Evolutionary conservation across 2,329 filamentous ascomycete species (phyloP).

Genomic region (Xylariaceae sp.): DNA sequence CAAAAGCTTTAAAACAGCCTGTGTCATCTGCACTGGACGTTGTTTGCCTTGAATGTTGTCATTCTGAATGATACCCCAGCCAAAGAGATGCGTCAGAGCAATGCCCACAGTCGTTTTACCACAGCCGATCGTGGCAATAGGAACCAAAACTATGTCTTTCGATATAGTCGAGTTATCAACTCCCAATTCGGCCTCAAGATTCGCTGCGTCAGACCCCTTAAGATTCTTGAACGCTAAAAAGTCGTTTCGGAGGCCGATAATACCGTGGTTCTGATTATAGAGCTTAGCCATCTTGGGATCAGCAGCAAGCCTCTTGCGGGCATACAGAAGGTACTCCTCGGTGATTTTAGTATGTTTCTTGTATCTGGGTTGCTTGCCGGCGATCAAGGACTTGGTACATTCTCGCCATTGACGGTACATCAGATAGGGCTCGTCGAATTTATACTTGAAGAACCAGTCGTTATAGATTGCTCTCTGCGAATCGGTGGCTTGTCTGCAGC

Average conservation of each 20-base stretch:
- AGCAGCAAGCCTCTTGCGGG: conserved; percentile 64
- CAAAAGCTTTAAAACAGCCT: conserved; percentile 63
- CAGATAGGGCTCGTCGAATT: conserved; percentile 97
- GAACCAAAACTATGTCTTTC: conserved; percentile 74
- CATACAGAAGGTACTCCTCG: conserved; percentile 83
- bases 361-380: conserved; percentile 66
- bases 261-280: conserved; percentile 88
- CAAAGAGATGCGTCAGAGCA: conserved; percentile 76
- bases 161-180: conserved; percentile 49
- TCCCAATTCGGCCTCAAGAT: conserved; percentile 59
- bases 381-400: conserved; percentile 86
- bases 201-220: conserved; percentile 85
- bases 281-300: conserved; percentile 63
- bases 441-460: conserved; percentile 99
- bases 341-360: conserved; percentile 90
- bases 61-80: conserved; percentile 92
- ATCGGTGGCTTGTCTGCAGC: conserved; percentile 67
- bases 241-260: conserved; percentile 84
- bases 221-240: conserved; percentile 81
- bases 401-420: conserved; percentile 99
- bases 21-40: conserved; percentile 74
- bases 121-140: conserved; percentile 90
- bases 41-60: conserved; percentile 84
- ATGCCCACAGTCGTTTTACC: conserved; percentile 92
- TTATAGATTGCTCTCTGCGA: conserved; percentile 52